Percentiles rank a stretch among this genome's conserved stretches.
Conservation (phyloP, 1,139 yeast genomes). For the Candida tetrigidarum region DNA sequence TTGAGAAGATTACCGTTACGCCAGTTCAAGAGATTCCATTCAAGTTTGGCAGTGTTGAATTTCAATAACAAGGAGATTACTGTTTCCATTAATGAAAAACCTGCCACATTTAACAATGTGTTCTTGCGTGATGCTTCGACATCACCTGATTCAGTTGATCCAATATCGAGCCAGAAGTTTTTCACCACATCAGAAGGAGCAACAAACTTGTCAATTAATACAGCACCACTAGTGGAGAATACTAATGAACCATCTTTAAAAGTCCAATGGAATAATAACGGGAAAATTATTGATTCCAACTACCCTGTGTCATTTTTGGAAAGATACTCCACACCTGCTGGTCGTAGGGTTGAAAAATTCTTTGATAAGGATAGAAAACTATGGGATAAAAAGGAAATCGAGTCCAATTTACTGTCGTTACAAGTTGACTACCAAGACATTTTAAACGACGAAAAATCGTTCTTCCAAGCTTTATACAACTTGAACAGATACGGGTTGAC, state of each 20-base stretch:
- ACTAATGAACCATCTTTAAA: slow-evolving; percentile 35
- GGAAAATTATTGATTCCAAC: slow-evolving; percentile 34
- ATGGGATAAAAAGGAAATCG: slow-evolving; percentile 40
- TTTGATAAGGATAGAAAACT: slow-evolving; percentile 38
- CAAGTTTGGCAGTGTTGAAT: slow-evolving; percentile 9
- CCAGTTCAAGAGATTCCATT: slow-evolving; percentile 5
- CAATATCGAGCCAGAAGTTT: slow-evolving; percentile 60
- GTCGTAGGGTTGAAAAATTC: slow-evolving; percentile 35
- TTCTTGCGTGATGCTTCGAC: slow-evolving; percentile 71
- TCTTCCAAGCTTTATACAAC: slow-evolving; percentile 46
- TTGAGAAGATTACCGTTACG: slow-evolving; percentile 32
- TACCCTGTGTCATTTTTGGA: slow-evolving; percentile 54
- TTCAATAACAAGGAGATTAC: slow-evolving; percentile 16
- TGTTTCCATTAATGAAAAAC: slow-evolving; percentile 20
- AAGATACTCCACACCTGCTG: slow-evolving; percentile 40
- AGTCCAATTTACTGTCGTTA: slow-evolving; percentile 23
- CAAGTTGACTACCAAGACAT: slow-evolving; percentile 47
- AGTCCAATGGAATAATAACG: slow-evolving; percentile 60
- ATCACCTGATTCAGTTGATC: slow-evolving; percentile 55
- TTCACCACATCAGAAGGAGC: slow-evolving; percentile 64
- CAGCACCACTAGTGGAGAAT: slow-evolving; percentile 29
- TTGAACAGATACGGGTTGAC: slow-evolving; percentile 64
- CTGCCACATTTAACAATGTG: slow-evolving; percentile 52
- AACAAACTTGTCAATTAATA: slow-evolving; percentile 24
- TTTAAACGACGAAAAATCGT: slow-evolving; percentile 35